Conservation (phyloP, 495 filamentous ascomycete species). For the Penicillium maclennaniae region DNA sequence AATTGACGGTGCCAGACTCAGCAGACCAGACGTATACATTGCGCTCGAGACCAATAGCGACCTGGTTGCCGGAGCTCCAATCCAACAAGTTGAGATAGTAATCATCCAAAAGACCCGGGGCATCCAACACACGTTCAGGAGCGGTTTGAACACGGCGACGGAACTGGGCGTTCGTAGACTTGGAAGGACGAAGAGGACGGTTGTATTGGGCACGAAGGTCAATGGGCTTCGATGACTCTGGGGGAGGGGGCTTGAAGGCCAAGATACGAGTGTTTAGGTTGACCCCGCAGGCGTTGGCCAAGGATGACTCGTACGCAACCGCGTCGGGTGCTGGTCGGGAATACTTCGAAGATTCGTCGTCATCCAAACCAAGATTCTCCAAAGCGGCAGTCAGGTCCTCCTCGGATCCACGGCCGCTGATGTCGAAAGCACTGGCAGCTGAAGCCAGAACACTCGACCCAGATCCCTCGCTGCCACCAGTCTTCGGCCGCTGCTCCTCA, state of each 20-base stretch:
- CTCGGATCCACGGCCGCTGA: constrained; percentile 58
- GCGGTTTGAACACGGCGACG: constrained; percentile 88
- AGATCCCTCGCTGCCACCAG: constrained; percentile 64
- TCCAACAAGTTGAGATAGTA: constrained; percentile 99
- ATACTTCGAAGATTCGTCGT: constrained; percentile 56
- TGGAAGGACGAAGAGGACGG: constrained; percentile 80
- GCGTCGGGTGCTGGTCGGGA: constrained; percentile 78
- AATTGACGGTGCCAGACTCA: constrained; percentile 81
- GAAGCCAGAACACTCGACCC: constrained; percentile 69
- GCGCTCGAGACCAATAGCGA: constrained; percentile 94
- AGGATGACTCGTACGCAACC: constrained; percentile 85
- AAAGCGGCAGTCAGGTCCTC: constrained; percentile 76
- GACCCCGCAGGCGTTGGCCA: constrained; percentile 90
- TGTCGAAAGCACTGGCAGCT: constrained; percentile 61
- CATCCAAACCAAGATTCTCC: constrained; percentile 70
- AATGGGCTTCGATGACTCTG: constrained; percentile 95
- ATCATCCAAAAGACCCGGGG: constrained; percentile 91
- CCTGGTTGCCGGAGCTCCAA: constrained; percentile 96
- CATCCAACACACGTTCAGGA: constrained; percentile 95
- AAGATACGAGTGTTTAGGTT: constrained; percentile 91
- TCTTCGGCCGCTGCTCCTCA: constrained; percentile 66
- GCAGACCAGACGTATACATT: constrained; percentile 99
- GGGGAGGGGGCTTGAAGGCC: constrained; percentile 96
- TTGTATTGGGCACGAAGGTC: constrained; percentile 98
- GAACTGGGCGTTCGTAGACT: constrained; percentile 71